Evolutionary conservation across 2,329 filamentous ascomycete genomes (phyloP).

Genomic region (Fusarium odoratissimum): DNA sequence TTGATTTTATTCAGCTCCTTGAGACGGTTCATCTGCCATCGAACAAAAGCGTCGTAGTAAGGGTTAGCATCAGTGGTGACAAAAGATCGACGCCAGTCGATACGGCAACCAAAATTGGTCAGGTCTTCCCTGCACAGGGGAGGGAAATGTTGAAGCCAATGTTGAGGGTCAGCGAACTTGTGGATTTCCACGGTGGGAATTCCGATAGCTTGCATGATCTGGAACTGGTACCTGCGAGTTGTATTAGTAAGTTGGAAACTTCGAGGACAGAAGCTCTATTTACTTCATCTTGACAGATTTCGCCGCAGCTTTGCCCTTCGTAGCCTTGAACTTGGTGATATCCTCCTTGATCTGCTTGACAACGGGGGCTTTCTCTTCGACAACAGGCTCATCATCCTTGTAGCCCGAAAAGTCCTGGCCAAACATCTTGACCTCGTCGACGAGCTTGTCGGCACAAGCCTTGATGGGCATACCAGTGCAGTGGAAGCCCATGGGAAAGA

Average conservation of each 20-base stretch:
- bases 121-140: constrained; percentile 74
- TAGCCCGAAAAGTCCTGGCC: constrained; percentile 87
- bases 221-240: constrained; percentile 76
- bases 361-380: constrained; percentile 62
- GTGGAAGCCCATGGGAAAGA: constrained; percentile 96
- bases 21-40: constrained; percentile 97
- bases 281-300: constrained; percentile 90
- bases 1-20: constrained; percentile 92
- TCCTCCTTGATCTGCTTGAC: constrained; percentile 81
- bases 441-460: constrained; percentile 94
- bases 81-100: constrained; percentile 93
- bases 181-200: constrained; percentile 91
- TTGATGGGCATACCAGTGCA: constrained; percentile 97
- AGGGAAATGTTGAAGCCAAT: constrained; percentile 93
- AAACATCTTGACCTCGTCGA: constrained; percentile 88
- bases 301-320: constrained; percentile 90
- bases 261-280: background rate
- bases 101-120: constrained; percentile 83
- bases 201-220: constrained; percentile 93
- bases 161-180: constrained; percentile 87
- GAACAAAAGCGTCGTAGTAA: constrained; percentile 94
- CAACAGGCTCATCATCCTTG: constrained; percentile 68
- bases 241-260: background rate
- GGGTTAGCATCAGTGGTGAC: constrained; percentile 97
- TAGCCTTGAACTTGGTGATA: constrained; percentile 89